Base-by-base conservation (phyloP, 345 rosid species). In the Boechera retrofracta region DNA sequence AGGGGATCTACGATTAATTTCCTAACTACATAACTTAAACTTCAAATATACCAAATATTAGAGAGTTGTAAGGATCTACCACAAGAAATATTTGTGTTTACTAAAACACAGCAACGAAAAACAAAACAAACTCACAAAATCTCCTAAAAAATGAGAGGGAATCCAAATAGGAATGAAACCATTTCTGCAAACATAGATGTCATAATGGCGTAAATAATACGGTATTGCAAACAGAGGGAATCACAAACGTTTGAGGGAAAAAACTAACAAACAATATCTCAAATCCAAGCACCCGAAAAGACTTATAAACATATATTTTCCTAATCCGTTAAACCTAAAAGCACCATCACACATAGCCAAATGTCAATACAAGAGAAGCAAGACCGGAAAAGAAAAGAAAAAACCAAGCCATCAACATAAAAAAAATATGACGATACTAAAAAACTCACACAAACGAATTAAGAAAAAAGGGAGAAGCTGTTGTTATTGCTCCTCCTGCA, bases 401-500 rank as follows among this genome's bases (percentile, higher is more conserved):
- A 64, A 55, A 26, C 11, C 66, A 77, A 77, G 35, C 75, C 39
- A 69, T 58, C 55, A 61, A 76, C 70, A 42, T 39, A 33, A 6
- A 4, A 58, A 3, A 59, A 26, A 76, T 11, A 53, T 54, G 38
- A 51, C 47, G 51, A 77, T 41, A 55, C 76, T 64, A 71, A 42
- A 45, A 71, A 12, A 45, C 38, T 35, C 80, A 64, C 76, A 77
- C 80, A 77, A 58, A 56, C 65, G 5, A 38, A 49, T 32, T 2
- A 32, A 49, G 4, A 35, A 12, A 39, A 58, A 4, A 4, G 1
- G 12, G 48, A 69, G 24, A 36, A 76, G 63, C 75, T 49, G 16
- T 16, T 39, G 81, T 73, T 31, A 79, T 79, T 73, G 82, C 69
- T 83, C 90, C 62, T 89, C 93, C 53, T 79, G 85, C 26, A 58